These are phyloP conservation scores for Lipomyces lipofer DNA, from an alignment of 805 yeast genomes.

Conservation along the genomic window DNA sequence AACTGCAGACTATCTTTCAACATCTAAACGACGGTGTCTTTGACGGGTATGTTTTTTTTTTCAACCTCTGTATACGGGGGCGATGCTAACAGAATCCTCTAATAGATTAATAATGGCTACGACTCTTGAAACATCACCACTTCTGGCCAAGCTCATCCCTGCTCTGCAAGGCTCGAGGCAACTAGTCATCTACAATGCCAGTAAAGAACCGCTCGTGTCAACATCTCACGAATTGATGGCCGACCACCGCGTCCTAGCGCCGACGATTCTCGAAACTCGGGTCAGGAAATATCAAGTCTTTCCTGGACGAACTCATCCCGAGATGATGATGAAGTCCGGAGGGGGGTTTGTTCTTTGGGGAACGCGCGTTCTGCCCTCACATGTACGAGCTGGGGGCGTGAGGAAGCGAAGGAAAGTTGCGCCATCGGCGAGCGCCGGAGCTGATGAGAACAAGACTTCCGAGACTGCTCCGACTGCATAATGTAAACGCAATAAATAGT, in stretches of 20 bases:
- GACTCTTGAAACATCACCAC: slow-evolving; percentile 65
- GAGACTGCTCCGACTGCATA: too few relatives aligned
- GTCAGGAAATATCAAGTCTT: slow-evolving; percentile 89
- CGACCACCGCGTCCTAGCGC: slow-evolving; percentile 75
- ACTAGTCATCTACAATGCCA: slow-evolving; percentile 76
- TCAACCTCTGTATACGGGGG: not conserved
- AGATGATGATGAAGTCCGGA: slow-evolving; percentile 89
- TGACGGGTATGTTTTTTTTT: slow-evolving; percentile 24
- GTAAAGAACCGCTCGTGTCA: slow-evolving; percentile 75
- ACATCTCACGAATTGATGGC: slow-evolving; percentile 63
- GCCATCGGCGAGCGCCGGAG: too few relatives aligned
- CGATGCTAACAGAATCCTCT: too few relatives aligned
- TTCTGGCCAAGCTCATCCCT: slow-evolving; percentile 62
- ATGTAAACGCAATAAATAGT: too few relatives aligned
- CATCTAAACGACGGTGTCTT: slow-evolving; percentile 35
- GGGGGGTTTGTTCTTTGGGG: slow-evolving; percentile 88
- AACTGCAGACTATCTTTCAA: slow-evolving; percentile 33
- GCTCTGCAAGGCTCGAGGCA: slow-evolving; percentile 84
- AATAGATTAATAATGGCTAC: slow-evolving; percentile 71
- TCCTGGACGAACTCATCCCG: slow-evolving; percentile 91
- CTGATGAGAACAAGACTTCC: too few relatives aligned
- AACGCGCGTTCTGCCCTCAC: slow-evolving; percentile 69
- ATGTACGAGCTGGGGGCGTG: slow-evolving; percentile 26
- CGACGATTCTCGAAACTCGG: slow-evolving; percentile 76
- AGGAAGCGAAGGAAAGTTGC: slow-evolving; percentile 13